Conservation (phyloP, 106 monocot species). For the Posidonia australis region DNA sequence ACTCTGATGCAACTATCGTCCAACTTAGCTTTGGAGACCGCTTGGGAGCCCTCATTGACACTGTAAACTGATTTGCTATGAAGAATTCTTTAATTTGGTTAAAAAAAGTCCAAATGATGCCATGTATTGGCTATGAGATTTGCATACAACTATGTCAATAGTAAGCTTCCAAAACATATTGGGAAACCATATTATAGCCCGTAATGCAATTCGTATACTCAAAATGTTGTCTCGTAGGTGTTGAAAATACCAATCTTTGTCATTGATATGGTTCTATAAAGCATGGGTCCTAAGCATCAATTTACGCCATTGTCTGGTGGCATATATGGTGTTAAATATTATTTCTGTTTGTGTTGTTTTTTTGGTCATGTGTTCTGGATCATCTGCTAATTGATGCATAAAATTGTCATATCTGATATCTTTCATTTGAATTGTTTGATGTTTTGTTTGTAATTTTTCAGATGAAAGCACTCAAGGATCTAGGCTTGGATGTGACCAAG, state of each 20-base stretch:
- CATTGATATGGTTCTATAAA: no score
- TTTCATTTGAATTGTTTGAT: neutral
- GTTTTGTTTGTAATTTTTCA: conserved; percentile 15
- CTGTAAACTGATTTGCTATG: conserved; percentile 32
- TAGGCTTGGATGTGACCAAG: conserved; percentile 89
- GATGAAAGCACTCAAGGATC: conserved; percentile 91
- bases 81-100: neutral
- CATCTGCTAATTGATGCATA: neutral
- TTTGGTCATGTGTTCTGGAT: no score
- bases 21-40: conserved; percentile 91
- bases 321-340: no score
- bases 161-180: neutral
- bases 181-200: neutral
- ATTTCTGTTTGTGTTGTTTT: no score
- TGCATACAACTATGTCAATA: neutral
- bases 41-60: conserved; percentile 83
- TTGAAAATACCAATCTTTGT: no score
- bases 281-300: no score
- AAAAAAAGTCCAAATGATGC: neutral
- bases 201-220: no score
- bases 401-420: neutral
- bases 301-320: no score
- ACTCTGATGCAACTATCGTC: conserved; percentile 79
- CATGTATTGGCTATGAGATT: neutral
- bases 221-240: no score